These are phyloP conservation scores for Blastocystis sp. DNA, from an alignment of 352 stramenopile genomes.

Conservation along the genomic window DNA sequence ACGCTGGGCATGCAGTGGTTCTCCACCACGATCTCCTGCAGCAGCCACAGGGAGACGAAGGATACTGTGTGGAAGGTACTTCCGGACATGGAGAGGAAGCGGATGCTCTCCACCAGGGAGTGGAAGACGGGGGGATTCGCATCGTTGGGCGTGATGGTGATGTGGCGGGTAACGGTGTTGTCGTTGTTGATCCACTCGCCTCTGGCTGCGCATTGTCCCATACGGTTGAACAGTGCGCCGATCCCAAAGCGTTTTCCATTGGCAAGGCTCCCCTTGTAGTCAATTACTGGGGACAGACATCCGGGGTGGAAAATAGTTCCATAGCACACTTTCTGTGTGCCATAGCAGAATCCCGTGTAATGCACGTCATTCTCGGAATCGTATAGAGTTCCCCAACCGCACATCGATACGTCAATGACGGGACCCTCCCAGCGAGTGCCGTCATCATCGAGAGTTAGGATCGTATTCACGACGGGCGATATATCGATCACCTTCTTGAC, in stretches of 20 bases:
- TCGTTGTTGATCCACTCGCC: constrained; percentile 18
- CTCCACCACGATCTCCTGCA: not conserved
- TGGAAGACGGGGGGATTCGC: not conserved
- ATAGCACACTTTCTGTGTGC: constrained; percentile 17
- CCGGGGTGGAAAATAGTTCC: not conserved
- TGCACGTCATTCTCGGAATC: constrained; percentile 4
- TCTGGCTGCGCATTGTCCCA: not conserved
- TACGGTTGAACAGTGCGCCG: not conserved
- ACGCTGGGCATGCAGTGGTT: not conserved
- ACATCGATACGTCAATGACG: not conserved
- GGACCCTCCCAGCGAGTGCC: constrained; percentile 22
- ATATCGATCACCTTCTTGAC: not conserved
- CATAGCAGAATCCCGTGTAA: constrained; percentile 24
- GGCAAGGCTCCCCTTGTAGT: constrained; percentile 23
- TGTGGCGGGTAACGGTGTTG: not conserved
- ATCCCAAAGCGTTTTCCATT: constrained; percentile 17
- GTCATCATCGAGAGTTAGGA: not conserved
- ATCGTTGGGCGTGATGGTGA: not conserved
- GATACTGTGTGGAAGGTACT: not conserved
- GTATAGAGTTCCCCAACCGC: constrained; percentile 47
- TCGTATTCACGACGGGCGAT: not conserved
- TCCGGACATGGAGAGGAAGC: not conserved
- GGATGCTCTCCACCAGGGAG: not conserved
- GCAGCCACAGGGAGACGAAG: not conserved
- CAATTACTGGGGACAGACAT: not conserved